These are phyloP conservation scores for Haplosporangium sp. DNA, from an alignment of 371 early-diverging fungal genomes.

Conservation along the genomic window DNA sequence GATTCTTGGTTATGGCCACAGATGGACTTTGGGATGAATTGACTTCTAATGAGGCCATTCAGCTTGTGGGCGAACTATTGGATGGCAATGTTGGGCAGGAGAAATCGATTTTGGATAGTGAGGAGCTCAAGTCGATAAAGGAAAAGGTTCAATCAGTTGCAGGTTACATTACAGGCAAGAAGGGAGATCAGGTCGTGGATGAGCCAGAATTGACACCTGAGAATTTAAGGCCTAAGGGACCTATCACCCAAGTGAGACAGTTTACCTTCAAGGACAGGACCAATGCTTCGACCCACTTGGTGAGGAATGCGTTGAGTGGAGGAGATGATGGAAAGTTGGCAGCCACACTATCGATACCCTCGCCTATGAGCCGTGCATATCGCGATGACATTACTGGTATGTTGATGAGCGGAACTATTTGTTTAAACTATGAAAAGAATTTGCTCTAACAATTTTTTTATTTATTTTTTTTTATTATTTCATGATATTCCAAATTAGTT, in stretches of 20 bases:
- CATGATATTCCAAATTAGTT: slow-evolving; percentile 55
- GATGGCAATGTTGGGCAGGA: slow-evolving; percentile 54
- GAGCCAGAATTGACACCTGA: slow-evolving; percentile 44
- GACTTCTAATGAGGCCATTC: slow-evolving; percentile 77
- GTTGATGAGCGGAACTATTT: neutral
- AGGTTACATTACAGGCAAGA: slow-evolving; percentile 25
- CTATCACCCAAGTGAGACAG: slow-evolving; percentile 40
- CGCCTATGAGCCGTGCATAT: slow-evolving; percentile 72
- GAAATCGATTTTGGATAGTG: slow-evolving; percentile 26
- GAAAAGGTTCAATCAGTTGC: slow-evolving; percentile 18
- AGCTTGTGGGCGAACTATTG: slow-evolving; percentile 66
- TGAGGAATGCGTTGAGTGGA: slow-evolving; percentile 83
- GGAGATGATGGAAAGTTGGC: slow-evolving; percentile 56
- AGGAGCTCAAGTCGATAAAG: slow-evolving; percentile 16
- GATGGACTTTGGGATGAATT: slow-evolving; percentile 96
- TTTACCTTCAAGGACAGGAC: slow-evolving; percentile 62
- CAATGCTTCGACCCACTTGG: slow-evolving; percentile 90
- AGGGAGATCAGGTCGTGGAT: slow-evolving; percentile 28
- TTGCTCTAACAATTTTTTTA: too few species aligned
- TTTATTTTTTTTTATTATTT: too few species aligned
- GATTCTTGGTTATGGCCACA: slow-evolving; percentile 89
- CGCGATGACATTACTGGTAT: slow-evolving; percentile 92
- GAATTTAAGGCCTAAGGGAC: slow-evolving; percentile 46
- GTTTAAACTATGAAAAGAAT: too few species aligned
- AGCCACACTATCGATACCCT: slow-evolving; percentile 52